Percentiles rank a stretch among this genome's conserved stretches.
Evolutionary conservation across 202 grass and related monocot genomes (phyloP).

Genomic region (Brachypodium distachyon): DNA sequence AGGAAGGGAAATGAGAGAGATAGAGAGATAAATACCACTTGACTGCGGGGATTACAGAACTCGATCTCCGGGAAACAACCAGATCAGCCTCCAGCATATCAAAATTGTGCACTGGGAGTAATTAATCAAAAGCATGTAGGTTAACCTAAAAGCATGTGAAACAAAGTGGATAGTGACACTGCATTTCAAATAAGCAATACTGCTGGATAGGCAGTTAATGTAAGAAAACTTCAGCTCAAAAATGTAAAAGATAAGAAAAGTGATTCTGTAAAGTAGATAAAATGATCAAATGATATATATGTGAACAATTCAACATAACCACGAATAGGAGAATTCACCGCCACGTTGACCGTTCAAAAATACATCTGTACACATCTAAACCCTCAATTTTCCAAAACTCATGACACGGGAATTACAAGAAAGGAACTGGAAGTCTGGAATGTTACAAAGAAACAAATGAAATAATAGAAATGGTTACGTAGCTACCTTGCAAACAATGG

Average conservation of each 20-base stretch:
- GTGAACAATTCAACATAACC: constrained; percentile 3
- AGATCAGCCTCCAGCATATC: neutral
- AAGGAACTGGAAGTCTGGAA: neutral
- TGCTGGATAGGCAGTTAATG: neutral
- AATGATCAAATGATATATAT: neutral
- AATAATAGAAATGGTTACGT: neutral
- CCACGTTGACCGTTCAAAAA: constrained; percentile 2
- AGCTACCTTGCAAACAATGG: constrained; percentile 21
- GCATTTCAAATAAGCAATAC: neutral
- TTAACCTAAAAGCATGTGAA: neutral
- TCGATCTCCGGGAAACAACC: neutral
- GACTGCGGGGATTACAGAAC: neutral
- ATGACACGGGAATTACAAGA: neutral
- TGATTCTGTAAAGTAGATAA: neutral
- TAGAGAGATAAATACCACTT: neutral
- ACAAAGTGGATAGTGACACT: neutral
- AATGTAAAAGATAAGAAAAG: no score
- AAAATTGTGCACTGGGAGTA: neutral
- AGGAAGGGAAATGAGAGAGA: neutral
- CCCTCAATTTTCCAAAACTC: neutral
- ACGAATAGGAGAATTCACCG: neutral
- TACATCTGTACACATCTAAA: constrained; percentile 25
- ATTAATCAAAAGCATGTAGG: neutral
- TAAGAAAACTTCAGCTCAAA: no score
- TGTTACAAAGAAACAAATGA: constrained; percentile 10